Percentiles rank a stretch among this genome's conserved stretches.
These are phyloP conservation scores for Leccinum huronense DNA, from an alignment of 1,284 basidiomycete genomes.

Conservation along the genomic window DNA sequence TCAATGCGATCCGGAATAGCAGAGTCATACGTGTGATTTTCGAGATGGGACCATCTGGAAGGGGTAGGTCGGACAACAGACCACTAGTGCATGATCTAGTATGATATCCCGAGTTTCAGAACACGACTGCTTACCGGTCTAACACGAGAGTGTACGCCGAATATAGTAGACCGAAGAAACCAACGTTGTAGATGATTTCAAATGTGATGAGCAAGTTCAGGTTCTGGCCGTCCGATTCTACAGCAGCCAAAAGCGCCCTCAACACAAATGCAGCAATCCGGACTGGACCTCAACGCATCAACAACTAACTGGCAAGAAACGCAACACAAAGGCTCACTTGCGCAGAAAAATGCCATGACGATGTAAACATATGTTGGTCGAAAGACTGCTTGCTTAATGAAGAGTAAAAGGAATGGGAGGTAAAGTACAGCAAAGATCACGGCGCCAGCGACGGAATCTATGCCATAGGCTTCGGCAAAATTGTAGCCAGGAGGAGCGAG, in stretches of 20 bases:
- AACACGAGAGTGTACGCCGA: slow-evolving; percentile 37
- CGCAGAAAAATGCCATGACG: slow-evolving; percentile 45
- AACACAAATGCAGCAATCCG: slow-evolving; percentile 35
- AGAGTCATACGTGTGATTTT: slow-evolving; percentile 34
- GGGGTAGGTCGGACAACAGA: slow-evolving; percentile 24
- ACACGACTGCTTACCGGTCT: slow-evolving; percentile 29
- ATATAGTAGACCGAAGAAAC: slow-evolving; percentile 38
- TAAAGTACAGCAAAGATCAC: slow-evolving; percentile 48
- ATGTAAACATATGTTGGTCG: slow-evolving; percentile 44
- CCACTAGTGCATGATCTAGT: slow-evolving; percentile 18
- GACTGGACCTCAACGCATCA: slow-evolving; percentile 24
- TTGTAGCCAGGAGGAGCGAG: slow-evolving; percentile 28
- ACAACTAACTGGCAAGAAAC: not conserved
- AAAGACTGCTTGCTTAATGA: slow-evolving; percentile 38
- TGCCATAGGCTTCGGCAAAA: slow-evolving; percentile 42
- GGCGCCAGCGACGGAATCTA: slow-evolving; percentile 45
- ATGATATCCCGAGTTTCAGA: not conserved
- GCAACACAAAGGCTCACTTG: slow-evolving; percentile 36
- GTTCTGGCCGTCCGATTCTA: slow-evolving; percentile 25
- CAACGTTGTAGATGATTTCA: slow-evolving; percentile 35
- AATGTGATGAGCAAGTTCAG: slow-evolving; percentile 27
- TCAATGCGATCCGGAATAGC: slow-evolving; percentile 37
- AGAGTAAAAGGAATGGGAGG: slow-evolving; percentile 38
- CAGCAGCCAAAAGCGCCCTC: slow-evolving; percentile 33
- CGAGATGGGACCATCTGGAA: slow-evolving; percentile 27